Evolutionary conservation across 2,329 filamentous ascomycete species (phyloP), one percentile per base, ranked within the genome.

Genomic region (Fusarium sp.): DNA sequence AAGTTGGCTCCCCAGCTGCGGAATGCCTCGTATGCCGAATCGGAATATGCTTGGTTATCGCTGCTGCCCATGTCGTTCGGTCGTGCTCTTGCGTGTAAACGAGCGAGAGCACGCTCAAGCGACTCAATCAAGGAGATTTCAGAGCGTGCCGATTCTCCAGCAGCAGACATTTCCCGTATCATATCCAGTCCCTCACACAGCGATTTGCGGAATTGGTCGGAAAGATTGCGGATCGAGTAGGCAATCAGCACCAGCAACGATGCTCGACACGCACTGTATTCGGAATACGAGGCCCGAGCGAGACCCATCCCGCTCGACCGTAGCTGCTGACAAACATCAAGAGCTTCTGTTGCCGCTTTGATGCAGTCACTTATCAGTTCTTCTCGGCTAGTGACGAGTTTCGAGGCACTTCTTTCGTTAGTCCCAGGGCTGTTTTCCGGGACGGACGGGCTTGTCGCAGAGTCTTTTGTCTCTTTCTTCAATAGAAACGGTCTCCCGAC

Each of bases 201-300:
- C 1, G 44, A 51, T 34, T 56, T 56, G 24, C 44, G 53, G 24
- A 50, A 56, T 3, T 51, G 44, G 17, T 39, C 53, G 17, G 53
- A 56, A 34, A 56, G 19, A 7, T 51, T 56, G 15, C 53, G 34
- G 11, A 56, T 56, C 19, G 53, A 56, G 53, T 50, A 56, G 15
- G 53, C 53, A 51, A 56, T 56, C 6, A 56, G 53, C 44, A 56
- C 53, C 11, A 56, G 14, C 19, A 56, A 11, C 15, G 53, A 56
- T 40, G 53, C 53, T 7, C 53, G 44, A 40, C 53, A 56, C 13
- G 53, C 53, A n/a, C 53, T 56, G 34, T 56, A 56, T 21, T 56
- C 53, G 34, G 53, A 15, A 51, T 56, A 56, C 34, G 53, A 56
- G 34, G 53, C 53, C 17, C 53, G 33, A 7, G 53, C 53, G 9